phyloP scores from a whole-genome alignment of 495 filamentous ascomycete genomes.

The Penicillium verhagenii region DNA sequence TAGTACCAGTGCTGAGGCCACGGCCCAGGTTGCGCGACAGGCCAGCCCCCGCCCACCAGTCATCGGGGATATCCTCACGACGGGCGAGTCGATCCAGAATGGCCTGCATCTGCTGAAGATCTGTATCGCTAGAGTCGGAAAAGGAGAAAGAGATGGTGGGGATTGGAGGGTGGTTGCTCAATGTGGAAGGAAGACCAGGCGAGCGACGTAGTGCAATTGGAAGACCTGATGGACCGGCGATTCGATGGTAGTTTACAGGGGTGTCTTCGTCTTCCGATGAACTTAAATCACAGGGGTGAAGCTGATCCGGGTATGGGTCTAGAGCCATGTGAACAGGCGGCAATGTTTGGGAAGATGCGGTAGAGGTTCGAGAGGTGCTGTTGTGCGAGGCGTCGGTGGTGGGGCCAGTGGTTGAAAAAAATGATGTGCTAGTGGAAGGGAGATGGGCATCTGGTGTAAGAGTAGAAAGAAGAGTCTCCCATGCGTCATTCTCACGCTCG shows the following conservation, averaged over 20 bases:
- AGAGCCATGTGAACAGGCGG: slow-evolving; percentile 32
- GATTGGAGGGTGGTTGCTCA: slow-evolving; percentile 41
- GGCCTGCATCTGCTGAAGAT: slow-evolving; percentile 63
- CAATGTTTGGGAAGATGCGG: slow-evolving; percentile 32
- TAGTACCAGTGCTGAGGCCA: slow-evolving; percentile 27
- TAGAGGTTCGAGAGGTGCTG: slow-evolving; percentile 34
- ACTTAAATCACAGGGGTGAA: slow-evolving; percentile 44
- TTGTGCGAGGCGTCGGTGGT: slow-evolving; percentile 28
- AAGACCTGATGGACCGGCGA: slow-evolving; percentile 10
- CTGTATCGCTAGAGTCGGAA: slow-evolving; percentile 33
- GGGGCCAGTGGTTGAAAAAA: slow-evolving; percentile 62
- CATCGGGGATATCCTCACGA: slow-evolving; percentile 69
- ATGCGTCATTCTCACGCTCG: slow-evolving; percentile 55
- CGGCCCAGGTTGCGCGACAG: slow-evolving; percentile 55
- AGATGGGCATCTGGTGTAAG: slow-evolving; percentile 77
- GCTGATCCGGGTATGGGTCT: slow-evolving; percentile 41
- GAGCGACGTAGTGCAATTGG: slow-evolving; percentile 27
- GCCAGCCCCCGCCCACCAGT: slow-evolving; percentile 74
- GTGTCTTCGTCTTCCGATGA: slow-evolving; percentile 36
- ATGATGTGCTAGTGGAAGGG: slow-evolving; percentile 78
- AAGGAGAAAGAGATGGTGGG: slow-evolving; percentile 38
- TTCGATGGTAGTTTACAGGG: slow-evolving; percentile 13
- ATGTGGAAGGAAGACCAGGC: slow-evolving; percentile 31
- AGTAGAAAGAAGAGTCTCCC: slow-evolving; percentile 78
- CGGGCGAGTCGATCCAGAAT: slow-evolving; percentile 65